Conservation (phyloP, 345 rosid species). For the Erysimum cheiranthoides region DNA sequence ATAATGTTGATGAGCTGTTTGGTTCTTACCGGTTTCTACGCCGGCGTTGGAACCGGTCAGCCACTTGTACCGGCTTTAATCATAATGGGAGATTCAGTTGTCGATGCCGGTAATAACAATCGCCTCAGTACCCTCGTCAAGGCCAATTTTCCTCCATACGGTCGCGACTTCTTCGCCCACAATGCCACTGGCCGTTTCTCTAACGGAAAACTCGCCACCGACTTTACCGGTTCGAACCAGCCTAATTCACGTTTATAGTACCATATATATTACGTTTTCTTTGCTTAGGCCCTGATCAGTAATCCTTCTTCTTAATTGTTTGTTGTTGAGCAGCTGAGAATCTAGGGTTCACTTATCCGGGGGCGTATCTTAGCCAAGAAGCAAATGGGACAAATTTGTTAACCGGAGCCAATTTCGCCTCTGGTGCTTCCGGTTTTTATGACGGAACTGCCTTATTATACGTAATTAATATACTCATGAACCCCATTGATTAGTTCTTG, state of each 20-base stretch:
- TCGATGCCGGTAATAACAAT: slow-evolving; percentile 65
- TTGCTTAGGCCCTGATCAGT: background rate
- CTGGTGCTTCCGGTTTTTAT: slow-evolving; percentile 81
- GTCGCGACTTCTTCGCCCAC: slow-evolving; percentile 63
- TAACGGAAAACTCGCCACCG: slow-evolving; percentile 56
- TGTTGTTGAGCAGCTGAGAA: slow-evolving; percentile 66
- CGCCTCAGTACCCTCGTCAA: slow-evolving; percentile 54
- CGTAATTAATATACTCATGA: slow-evolving; percentile 46
- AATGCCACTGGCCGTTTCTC: slow-evolving; percentile 77
- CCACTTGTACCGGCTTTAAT: slow-evolving; percentile 46
- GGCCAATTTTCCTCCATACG: slow-evolving; percentile 65
- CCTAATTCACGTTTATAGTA: too few species aligned
- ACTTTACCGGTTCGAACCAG: slow-evolving; percentile 50
- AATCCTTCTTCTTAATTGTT: background rate
- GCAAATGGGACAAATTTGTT: slow-evolving; percentile 64
- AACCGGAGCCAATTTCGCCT: slow-evolving; percentile 90
- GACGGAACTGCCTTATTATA: slow-evolving; percentile 72
- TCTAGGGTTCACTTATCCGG: slow-evolving; percentile 85
- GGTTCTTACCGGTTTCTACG: slow-evolving; percentile 27
- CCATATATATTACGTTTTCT: background rate
- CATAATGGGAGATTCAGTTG: slow-evolving; percentile 64
- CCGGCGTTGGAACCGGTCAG: slow-evolving; percentile 24
- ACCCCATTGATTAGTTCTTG: background rate
- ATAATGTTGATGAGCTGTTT: slow-evolving; percentile 7
- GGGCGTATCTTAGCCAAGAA: slow-evolving; percentile 63